Evolutionary conservation across 2,329 filamentous ascomycete species (phyloP).

Genomic region (Pseudopithomyces maydicus): DNA sequence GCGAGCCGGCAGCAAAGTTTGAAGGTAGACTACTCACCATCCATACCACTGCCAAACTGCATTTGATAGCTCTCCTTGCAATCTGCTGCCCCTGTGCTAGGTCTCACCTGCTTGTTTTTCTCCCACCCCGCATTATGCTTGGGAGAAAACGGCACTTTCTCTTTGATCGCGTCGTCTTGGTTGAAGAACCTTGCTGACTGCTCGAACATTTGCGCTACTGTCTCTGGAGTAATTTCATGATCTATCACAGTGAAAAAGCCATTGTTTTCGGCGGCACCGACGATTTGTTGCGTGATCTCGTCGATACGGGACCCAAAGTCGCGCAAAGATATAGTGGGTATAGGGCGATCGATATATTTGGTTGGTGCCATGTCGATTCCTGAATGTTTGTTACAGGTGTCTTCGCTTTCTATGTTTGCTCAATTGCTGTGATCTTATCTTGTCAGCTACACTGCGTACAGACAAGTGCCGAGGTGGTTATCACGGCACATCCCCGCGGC

Average conservation of each 20-base stretch:
- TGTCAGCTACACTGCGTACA: too few species aligned
- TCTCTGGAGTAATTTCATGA: conserved; percentile 57
- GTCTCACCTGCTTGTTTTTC: conserved; percentile 62
- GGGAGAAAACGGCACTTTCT: conserved; percentile 58
- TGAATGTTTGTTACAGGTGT: conserved; percentile 46
- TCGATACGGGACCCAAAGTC: conserved; percentile 60
- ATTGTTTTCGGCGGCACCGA: conserved; percentile 61
- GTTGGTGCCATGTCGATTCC: conserved; percentile 26
- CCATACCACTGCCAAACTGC: conserved; percentile 63
- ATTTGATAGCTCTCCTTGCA: conserved; percentile 67
- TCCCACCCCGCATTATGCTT: conserved; percentile 65
- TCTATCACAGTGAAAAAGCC: conserved; percentile 66
- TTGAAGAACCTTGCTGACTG: conserved; percentile 60
- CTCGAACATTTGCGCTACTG: conserved; percentile 59
- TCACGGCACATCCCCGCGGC: not conserved
- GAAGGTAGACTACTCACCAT: conserved; percentile 36
- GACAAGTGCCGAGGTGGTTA: not conserved
- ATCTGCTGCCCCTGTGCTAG: conserved; percentile 63
- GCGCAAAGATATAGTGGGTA: conserved; percentile 54
- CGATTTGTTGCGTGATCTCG: conserved; percentile 58
- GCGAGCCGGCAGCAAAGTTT: not conserved
- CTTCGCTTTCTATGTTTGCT: conserved; percentile 27
- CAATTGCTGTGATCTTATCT: too few species aligned
- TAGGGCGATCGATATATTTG: conserved; percentile 20
- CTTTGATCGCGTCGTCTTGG: conserved; percentile 58